Conservation (phyloP, 2,329 filamentous ascomycete genomes). For the Fusarium graminum region DNA sequence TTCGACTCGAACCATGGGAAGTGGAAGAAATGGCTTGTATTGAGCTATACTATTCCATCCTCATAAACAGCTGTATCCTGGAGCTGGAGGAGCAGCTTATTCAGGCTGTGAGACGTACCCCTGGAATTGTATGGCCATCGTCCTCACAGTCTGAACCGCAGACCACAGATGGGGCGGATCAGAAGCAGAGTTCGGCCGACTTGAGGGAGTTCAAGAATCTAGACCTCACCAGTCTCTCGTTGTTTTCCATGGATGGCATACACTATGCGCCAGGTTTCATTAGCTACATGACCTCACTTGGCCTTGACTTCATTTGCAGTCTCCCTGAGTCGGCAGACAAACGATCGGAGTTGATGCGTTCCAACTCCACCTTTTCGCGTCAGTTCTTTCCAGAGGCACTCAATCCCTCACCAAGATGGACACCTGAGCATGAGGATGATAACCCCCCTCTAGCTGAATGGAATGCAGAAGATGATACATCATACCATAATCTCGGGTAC, state of each 20-base stretch:
- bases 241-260: background rate
- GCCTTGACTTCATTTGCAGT: background rate
- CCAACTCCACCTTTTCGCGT: background rate
- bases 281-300: background rate
- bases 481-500: background rate
- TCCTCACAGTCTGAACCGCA: no score
- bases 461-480: background rate
- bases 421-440: background rate
- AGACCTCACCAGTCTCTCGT: background rate
- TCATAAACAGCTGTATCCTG: background rate
- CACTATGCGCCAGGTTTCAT: background rate
- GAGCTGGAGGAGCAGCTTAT: background rate
- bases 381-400: background rate
- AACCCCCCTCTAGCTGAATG: background rate
- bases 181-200: background rate
- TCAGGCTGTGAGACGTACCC: background rate
- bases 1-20: background rate
- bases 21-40: constrained; percentile 1
- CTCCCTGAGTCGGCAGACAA: background rate
- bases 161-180: no score
- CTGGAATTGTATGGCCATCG: background rate
- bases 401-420: background rate
- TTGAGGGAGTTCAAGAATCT: background rate
- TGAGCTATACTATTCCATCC: background rate
- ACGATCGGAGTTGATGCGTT: background rate